phyloP scores from a whole-genome alignment of 176 grass and related monocot genomes.

The Miscanthus lutarioriparius region DNA sequence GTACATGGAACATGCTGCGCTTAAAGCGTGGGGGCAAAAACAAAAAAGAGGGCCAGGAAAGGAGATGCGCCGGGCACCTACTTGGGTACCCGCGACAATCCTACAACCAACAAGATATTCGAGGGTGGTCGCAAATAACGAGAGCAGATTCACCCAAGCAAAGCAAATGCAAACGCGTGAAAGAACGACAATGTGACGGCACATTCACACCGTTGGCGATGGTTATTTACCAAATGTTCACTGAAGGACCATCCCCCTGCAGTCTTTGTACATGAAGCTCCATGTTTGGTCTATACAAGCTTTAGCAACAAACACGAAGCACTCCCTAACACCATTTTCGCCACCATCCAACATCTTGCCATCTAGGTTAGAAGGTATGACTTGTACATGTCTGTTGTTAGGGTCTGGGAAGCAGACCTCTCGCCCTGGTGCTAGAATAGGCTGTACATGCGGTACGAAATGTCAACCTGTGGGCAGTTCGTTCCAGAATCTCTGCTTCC shows the following conservation, averaged over 20 bases:
- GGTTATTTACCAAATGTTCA: conserved; percentile 18
- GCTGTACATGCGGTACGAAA: conserved; percentile 37
- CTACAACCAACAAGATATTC: not conserved
- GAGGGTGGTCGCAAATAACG: not conserved
- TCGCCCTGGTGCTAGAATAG: conserved; percentile 37
- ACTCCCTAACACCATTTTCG: not conserved
- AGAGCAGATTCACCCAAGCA: not conserved
- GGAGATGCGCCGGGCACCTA: not conserved
- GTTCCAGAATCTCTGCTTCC: conserved; percentile 36
- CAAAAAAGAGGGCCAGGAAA: not conserved
- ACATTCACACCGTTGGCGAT: not conserved
- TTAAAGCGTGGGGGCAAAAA: not conserved
- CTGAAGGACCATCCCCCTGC: conserved; percentile 14
- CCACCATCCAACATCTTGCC: conserved; percentile 36
- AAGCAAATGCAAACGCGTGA: not conserved
- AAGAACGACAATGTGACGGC: not conserved
- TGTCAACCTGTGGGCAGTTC: conserved; percentile 32
- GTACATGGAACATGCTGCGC: not conserved
- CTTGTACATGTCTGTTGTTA: conserved; percentile 44
- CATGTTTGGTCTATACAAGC: conserved; percentile 44
- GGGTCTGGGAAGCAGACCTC: conserved; percentile 11
- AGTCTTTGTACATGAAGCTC: conserved; percentile 39
- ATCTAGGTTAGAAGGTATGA: conserved; percentile 49
- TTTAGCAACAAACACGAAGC: conserved; percentile 37
- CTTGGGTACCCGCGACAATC: not conserved